Conservation (phyloP, 2,329 filamentous ascomycete species). For the Talaromyces atroroseus region DNA sequence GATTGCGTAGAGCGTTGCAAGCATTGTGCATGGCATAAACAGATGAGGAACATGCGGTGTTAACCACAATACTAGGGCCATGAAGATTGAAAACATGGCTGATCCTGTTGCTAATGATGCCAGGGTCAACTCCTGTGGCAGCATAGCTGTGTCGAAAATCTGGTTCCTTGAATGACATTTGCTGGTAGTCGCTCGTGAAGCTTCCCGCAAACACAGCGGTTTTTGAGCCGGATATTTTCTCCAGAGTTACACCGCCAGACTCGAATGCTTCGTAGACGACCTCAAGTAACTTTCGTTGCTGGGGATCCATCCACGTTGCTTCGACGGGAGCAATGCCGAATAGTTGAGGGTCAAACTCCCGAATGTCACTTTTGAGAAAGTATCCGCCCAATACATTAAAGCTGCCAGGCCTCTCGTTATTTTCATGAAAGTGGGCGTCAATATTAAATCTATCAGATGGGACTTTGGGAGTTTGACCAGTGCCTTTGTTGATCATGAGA, state of each 20-base stretch:
- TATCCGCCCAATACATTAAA: conserved; percentile 12
- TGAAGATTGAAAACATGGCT: conserved; percentile 11
- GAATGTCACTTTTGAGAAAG: conserved; percentile 10
- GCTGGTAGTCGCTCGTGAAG: conserved; percentile 17
- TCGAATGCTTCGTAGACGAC: conserved; percentile 22
- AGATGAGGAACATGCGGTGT: conserved; percentile 31
- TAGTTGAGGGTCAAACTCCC: conserved; percentile 20
- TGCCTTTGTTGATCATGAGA: neutral
- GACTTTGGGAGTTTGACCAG: conserved; percentile 5
- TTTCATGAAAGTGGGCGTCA: conserved; percentile 2
- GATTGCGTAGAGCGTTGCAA: conserved; percentile 19
- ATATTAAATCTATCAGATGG: conserved; percentile 13
- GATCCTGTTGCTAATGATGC: conserved; percentile 28
- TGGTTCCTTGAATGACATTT: conserved; percentile 15
- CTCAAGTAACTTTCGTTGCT: conserved; percentile 24
- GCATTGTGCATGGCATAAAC: conserved; percentile 36
- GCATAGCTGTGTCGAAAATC: conserved; percentile 14
- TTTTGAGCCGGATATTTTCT: conserved; percentile 16
- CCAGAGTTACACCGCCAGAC: conserved; percentile 18
- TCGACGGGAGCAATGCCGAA: conserved; percentile 21
- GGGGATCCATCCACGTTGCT: conserved; percentile 22
- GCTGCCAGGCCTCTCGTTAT: conserved; percentile 6
- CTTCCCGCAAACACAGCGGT: conserved; percentile 18
- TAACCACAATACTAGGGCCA: conserved; percentile 5
- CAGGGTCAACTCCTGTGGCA: conserved; percentile 21